Percentiles rank a stretch among this genome's conserved stretches.
phyloP scores from a whole-genome alignment of 768 basidiomycete species.

The Calocera viscosa region DNA sequence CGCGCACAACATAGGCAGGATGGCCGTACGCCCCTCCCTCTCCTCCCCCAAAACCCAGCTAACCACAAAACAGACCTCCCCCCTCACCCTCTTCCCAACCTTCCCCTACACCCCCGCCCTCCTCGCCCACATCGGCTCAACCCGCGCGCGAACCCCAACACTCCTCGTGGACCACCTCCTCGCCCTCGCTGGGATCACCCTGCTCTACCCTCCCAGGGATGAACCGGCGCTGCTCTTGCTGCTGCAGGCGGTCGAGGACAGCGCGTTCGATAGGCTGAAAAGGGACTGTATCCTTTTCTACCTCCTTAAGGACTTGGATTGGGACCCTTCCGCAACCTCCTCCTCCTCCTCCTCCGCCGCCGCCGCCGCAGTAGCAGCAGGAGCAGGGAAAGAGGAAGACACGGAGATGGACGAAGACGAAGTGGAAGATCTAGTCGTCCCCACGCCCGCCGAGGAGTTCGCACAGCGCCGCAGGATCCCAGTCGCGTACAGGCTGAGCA shows the following conservation, averaged over 20 bases:
- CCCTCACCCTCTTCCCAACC: too few species aligned
- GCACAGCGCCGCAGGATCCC: background rate
- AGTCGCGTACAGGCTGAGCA: background rate
- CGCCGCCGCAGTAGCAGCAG: too few species aligned
- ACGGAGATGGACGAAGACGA: background rate
- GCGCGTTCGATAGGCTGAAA: slow-evolving; percentile 61
- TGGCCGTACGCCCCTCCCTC: too few species aligned
- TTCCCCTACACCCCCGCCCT: background rate
- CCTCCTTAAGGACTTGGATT: slow-evolving; percentile 39
- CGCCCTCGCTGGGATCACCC: slow-evolving; percentile 45
- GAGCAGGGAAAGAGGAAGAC: background rate
- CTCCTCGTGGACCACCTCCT: slow-evolving; percentile 68
- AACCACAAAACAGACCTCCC: too few species aligned
- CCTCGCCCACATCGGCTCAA: background rate
- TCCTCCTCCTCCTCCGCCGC: too few species aligned
- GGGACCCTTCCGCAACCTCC: background rate
- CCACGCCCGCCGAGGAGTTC: background rate
- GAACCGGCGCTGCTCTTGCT: slow-evolving; percentile 41
- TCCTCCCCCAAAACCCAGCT: too few species aligned
- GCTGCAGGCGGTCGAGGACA: slow-evolving; percentile 47
- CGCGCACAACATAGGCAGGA: too few species aligned
- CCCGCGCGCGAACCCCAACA: slow-evolving; percentile 37
- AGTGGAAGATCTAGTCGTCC: background rate
- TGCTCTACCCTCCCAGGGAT: slow-evolving; percentile 58
- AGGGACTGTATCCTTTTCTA: slow-evolving; percentile 71